Evolutionary conservation across 331 rosid species (phyloP).

Genomic region (Quercus lobata): DNA sequence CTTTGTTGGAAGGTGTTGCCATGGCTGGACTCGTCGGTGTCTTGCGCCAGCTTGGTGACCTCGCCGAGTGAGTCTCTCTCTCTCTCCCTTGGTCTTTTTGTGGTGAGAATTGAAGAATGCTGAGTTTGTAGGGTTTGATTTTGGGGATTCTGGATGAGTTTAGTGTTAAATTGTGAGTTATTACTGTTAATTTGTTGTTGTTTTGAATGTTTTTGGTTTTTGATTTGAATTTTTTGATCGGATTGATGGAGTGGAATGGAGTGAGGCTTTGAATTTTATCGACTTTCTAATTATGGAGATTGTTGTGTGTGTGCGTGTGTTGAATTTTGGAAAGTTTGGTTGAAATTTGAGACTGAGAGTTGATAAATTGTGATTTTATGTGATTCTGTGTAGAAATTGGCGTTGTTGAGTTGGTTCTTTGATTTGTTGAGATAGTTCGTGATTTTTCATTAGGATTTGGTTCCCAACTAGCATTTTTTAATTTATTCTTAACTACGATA

Average conservation of each 20-base stretch:
- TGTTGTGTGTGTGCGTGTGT: background rate
- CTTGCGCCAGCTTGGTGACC: slow-evolving; percentile 98
- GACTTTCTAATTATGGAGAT: background rate
- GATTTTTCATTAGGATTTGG: slow-evolving; percentile 10
- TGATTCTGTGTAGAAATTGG: background rate
- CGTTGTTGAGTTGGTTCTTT: background rate
- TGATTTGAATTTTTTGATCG: background rate
- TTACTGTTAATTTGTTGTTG: background rate
- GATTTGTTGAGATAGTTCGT: background rate
- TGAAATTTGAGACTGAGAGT: background rate
- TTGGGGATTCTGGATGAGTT: slow-evolving; percentile 3
- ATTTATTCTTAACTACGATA: background rate
- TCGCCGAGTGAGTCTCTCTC: slow-evolving; percentile 62
- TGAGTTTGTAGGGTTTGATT: slow-evolving; percentile 15
- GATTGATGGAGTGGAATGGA: background rate
- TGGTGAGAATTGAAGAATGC: background rate
- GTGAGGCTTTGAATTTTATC: background rate
- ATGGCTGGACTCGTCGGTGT: slow-evolving; percentile 89
- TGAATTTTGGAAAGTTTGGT: background rate
- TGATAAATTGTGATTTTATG: background rate
- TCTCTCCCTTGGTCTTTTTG: background rate
- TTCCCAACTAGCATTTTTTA: background rate
- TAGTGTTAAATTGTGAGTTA: slow-evolving; percentile 1
- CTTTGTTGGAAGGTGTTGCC: slow-evolving; percentile 82
- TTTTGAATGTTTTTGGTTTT: background rate